Base-by-base conservation (phyloP, 768 basidiomycete genomes). In the Rossbeevera mucosa region DNA sequence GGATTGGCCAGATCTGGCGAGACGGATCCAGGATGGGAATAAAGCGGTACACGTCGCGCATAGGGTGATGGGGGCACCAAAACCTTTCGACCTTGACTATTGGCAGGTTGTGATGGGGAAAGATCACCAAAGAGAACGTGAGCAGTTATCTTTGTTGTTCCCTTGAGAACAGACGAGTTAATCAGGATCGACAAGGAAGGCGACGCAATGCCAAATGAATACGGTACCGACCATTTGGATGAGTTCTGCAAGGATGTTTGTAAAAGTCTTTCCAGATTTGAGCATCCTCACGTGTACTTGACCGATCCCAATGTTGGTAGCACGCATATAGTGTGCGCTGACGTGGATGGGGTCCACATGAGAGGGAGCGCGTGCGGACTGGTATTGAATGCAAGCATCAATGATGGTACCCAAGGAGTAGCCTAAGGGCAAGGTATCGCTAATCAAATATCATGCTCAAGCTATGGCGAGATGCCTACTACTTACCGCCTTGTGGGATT, bases 281-380 rank as follows among this genome's bases (percentile, higher is more conserved):
- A 83, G 29, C 1, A 61, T 66, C 5, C 69, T 72, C 1, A 86
- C 69, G 43, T 67, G 75, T 11, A 85, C 74, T 45, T 77, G 74
- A 55, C 78, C 81, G 2, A 69, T 55, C 5, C 66, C 70, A 5
- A 70, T 51, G 7, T 66, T 64, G 0, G 80, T 74, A 2, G 79
- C 66, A 20, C 73, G 71, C 33, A 85, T 69, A 60, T 75, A 88
- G 58, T 86, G 80, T 3, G 80, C 80, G 14, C 78, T 81, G 45
- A 84, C 65, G 62, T 86, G 79, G 41, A 86, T 69, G 16, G 80
- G 80, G 56, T 86, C 83, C 16, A 59, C 66, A 62, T 84, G 83
- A 12, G 59, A 21, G 8, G 78, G 76, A 3, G 62, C 52, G 14
- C 8, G 20, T 14, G 21, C 14, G 1, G 72, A 66, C 63, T 86